Percentiles rank a stretch among this genome's conserved stretches.
These are phyloP conservation scores for Amanita rimosa DNA, from an alignment of 768 basidiomycete species.

Conservation along the genomic window DNA sequence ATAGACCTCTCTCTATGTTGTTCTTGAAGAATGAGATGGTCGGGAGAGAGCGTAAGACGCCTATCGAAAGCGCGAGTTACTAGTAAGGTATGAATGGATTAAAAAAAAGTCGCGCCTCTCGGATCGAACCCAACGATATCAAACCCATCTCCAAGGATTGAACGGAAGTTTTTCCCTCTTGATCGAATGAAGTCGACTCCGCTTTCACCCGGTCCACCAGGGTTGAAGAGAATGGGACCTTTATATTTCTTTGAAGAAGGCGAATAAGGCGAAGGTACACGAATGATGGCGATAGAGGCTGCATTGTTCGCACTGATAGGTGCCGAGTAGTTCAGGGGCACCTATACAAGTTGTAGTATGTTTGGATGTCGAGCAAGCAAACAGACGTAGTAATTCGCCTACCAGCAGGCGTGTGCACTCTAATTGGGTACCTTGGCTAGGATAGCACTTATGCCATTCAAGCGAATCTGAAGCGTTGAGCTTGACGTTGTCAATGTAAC, in stretches of 20 bases:
- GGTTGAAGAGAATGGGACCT: background rate
- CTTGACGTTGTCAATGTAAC: background rate
- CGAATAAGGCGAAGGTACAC: background rate
- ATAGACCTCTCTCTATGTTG: background rate
- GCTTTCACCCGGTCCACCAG: no score
- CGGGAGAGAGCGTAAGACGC: background rate
- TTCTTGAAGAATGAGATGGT: background rate
- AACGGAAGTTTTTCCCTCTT: slow-evolving; percentile 15
- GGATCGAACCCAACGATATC: slow-evolving; percentile 39
- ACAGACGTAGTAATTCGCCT: background rate
- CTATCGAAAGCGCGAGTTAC: background rate
- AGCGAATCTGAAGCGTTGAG: background rate
- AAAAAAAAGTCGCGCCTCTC: background rate
- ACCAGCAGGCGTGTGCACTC: background rate
- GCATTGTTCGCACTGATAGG: background rate
- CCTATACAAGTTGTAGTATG: background rate
- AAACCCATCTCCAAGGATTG: slow-evolving; percentile 28
- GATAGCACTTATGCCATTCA: background rate
- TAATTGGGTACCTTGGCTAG: background rate
- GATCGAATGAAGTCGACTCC: background rate
- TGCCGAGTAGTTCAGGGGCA: background rate
- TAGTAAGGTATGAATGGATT: no score
- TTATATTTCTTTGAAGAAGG: background rate
- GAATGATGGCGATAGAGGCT: background rate
- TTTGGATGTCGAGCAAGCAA: no score